These are phyloP conservation scores for Alternaria burnsii DNA, from an alignment of 2,329 filamentous ascomycete genomes.

Conservation along the genomic window DNA sequence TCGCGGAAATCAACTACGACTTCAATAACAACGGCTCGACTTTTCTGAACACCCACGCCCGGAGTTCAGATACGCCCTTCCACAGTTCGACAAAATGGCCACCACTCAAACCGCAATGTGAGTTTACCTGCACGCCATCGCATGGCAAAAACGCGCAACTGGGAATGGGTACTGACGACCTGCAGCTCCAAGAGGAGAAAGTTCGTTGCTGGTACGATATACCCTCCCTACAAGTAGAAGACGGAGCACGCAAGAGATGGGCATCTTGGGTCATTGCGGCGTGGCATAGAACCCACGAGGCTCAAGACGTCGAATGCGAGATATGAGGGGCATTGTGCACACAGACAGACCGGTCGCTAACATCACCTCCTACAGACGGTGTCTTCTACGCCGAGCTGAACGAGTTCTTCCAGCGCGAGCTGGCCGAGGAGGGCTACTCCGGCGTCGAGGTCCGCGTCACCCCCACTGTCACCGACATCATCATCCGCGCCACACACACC, in stretches of 20 bases:
- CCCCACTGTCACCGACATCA: constrained; percentile 99
- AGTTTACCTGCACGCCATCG: constrained; percentile 27
- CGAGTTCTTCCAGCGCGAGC: constrained; percentile 99
- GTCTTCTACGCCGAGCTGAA: constrained; percentile 99
- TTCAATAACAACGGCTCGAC: constrained; percentile 43
- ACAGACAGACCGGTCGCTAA: constrained; percentile 34
- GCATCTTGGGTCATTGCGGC: background rate
- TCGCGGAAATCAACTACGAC: constrained; percentile 27
- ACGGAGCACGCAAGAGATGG: constrained; percentile 8
- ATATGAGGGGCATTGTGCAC: constrained; percentile 25
- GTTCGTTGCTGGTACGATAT: constrained; percentile 60
- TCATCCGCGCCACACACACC: constrained; percentile 99
- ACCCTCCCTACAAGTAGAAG: constrained; percentile 26
- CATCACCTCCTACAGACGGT: constrained; percentile 69
- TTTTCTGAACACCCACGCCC: constrained; percentile 44
- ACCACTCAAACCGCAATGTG: constrained; percentile 54
- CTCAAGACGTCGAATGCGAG: constrained; percentile 1
- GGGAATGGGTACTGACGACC: constrained; percentile 35
- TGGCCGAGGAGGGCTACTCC: constrained; percentile 99
- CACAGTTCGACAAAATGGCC: constrained; percentile 51
- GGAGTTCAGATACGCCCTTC: constrained; percentile 48
- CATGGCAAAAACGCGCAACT: constrained; percentile 11
- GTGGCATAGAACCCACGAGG: background rate
- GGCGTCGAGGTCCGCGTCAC: constrained; percentile 99
- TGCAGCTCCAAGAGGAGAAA: constrained; percentile 86